Percentiles rank a stretch among this genome's conserved stretches.
Evolutionary conservation across 352 stramenopile genomes (phyloP).

Genomic region (Phytophthora pluvialis): DNA sequence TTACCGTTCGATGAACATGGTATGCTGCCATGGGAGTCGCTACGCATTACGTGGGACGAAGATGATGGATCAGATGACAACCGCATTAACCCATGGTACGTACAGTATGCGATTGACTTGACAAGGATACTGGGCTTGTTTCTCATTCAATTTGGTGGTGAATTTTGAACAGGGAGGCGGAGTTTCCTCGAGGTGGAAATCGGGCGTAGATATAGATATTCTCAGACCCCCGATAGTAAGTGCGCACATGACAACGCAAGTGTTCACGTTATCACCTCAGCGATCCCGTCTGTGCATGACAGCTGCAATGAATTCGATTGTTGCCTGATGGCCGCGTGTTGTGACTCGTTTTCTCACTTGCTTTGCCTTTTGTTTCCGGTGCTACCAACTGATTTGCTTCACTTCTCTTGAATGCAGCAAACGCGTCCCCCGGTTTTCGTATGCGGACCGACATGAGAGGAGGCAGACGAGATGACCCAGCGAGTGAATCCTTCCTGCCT

Average conservation of each 20-base stretch:
- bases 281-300: constrained; percentile 6
- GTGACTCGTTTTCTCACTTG: constrained; percentile 1
- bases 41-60: constrained; percentile 87
- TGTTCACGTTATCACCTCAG: not conserved
- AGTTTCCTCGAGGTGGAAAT: constrained; percentile 42
- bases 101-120: constrained; percentile 6
- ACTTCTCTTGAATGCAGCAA: no score
- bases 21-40: constrained; percentile 80
- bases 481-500: not conserved
- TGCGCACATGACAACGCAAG: not conserved
- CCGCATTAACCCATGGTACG: constrained; percentile 87
- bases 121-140: constrained; percentile 5
- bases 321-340: constrained; percentile 7
- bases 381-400: not conserved
- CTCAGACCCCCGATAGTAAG: not conserved
- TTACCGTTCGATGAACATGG: constrained; percentile 65
- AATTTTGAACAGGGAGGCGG: constrained; percentile 54
- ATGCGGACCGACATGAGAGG: not conserved
- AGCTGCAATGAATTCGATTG: constrained; percentile 17
- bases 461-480: constrained; percentile 4
- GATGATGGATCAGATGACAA: constrained; percentile 83
- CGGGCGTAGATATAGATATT: constrained; percentile 35
- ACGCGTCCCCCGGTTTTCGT: not conserved
- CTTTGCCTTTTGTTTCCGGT: not conserved
- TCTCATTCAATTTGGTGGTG: constrained; percentile 18